phyloP scores from a whole-genome alignment of 2,329 filamentous ascomycete species.

The Zarea fungicola region DNA sequence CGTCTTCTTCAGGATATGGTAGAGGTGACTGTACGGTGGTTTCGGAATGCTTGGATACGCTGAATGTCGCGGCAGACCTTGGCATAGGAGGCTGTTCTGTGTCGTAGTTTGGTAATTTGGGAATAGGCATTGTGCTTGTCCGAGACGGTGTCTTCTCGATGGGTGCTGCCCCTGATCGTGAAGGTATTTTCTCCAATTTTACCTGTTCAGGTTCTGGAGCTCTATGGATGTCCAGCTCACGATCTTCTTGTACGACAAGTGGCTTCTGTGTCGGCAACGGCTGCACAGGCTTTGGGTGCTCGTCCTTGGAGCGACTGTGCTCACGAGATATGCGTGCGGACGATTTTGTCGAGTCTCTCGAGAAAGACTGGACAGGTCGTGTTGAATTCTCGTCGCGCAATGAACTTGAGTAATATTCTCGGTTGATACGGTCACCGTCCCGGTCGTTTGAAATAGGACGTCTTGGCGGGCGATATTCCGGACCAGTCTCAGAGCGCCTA shows the following conservation, averaged over 20 bases:
- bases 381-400: constrained; percentile 6
- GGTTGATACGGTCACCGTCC: constrained; percentile 21
- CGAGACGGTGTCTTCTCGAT: constrained; percentile 4
- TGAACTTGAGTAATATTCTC: constrained; percentile 22
- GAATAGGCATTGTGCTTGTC: constrained; percentile 7
- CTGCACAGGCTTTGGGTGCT: constrained; percentile 27
- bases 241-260: constrained; percentile 31
- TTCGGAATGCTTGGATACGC: not conserved
- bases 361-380: not conserved
- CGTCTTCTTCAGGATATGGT: constrained; percentile 37
- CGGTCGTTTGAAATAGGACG: constrained; percentile 31
- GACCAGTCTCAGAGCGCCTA: constrained; percentile 18
- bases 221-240: constrained; percentile 12
- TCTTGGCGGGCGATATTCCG: constrained; percentile 22
- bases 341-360: constrained; percentile 9
- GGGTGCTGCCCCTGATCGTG: not conserved
- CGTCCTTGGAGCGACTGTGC: constrained; percentile 37
- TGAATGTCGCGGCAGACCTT: constrained; percentile 3
- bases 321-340: constrained; percentile 21
- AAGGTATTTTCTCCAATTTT: not conserved
- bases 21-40: constrained; percentile 19
- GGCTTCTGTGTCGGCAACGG: constrained; percentile 30
- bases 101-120: too few species aligned
- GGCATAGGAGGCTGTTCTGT: constrained; percentile 11
- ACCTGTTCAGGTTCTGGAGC: not conserved